Evolutionary conservation across 2,329 filamentous ascomycete genomes (phyloP), one percentile per base, ranked within the genome.

Genomic region (Endoconidiophora laricicola): DNA sequence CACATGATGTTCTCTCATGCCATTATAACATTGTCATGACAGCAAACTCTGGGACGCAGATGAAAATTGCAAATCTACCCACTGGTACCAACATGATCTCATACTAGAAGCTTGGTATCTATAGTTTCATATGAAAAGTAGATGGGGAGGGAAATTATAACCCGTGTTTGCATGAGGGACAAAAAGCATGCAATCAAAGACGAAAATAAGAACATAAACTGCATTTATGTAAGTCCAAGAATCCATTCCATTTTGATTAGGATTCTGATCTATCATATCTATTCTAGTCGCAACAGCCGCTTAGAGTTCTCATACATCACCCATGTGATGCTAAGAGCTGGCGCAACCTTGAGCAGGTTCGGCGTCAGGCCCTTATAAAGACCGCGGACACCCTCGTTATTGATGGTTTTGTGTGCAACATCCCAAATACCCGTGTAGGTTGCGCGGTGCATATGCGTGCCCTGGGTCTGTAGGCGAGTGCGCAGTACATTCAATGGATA

Each of bases 341-440:
- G 91, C 7, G 91, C 87, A 36, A 98, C 91, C 69, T 98, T 98
- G 58, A 98, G 72, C 38, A 98, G 70, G 62, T 96, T 98, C 4
- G 91, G 91, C 40, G 90, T 94, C 56, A 96, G 70, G 1, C 91
- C 91, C 65, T 93, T 94, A 72, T 94, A 98, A 52, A 98, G 70
- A 2, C 91, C 91, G 53, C 84, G 74, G 37, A 84, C 62, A 1
- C 91, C 91, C 66, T 98, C 91, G 46, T 82, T 78, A 57, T 79
- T 72, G 36, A 94, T 68, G 6, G 91, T 98, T 66, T 83, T 86
- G 49, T 74, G 73, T 1, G 86, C 83, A 41, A 95, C 90, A 63
- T 98, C 91, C 69, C 80, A 76, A 55, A 96, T 90, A 37, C 91
- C 86, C 2, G 79, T 87, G 62, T 98, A 98, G 3, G 85, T 94